phyloP scores from a whole-genome alignment of 352 stramenopile genomes.

The Globisporangium radiosum region DNA sequence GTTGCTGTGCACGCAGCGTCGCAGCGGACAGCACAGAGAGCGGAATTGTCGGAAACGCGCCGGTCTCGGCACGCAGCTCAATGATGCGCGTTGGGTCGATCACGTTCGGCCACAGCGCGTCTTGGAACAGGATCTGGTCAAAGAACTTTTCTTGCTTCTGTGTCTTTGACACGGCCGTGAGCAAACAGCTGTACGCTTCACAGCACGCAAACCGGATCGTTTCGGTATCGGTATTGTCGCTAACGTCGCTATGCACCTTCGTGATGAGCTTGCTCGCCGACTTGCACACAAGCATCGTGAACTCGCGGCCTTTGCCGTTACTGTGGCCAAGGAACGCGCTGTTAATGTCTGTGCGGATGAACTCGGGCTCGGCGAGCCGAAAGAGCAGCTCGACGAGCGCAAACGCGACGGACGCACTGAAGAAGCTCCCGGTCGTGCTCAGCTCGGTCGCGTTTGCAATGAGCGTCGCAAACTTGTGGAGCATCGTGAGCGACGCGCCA shows the following conservation, averaged over 20 bases:
- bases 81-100: constrained; percentile 37
- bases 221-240: constrained; percentile 9
- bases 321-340: constrained; percentile 56
- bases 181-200: constrained; percentile 67
- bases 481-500: constrained; percentile 15
- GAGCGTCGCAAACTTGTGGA: constrained; percentile 46
- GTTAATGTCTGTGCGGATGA: constrained; percentile 64
- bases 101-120: constrained; percentile 64
- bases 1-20: constrained; percentile 28
- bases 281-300: constrained; percentile 85
- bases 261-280: constrained; percentile 71
- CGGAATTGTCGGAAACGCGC: constrained; percentile 39
- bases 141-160: constrained; percentile 87
- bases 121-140: constrained; percentile 79
- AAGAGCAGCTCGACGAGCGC: constrained; percentile 62
- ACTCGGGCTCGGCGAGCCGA: constrained; percentile 50
- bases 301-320: constrained; percentile 70
- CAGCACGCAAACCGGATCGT: constrained; percentile 41
- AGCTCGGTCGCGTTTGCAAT: constrained; percentile 48
- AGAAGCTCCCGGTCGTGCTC: constrained; percentile 24
- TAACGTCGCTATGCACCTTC: constrained; percentile 29
- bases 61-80: constrained; percentile 43
- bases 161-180: constrained; percentile 68
- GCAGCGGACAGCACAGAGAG: constrained; percentile 40
- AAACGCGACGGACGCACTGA: constrained; percentile 53